These are phyloP conservation scores for Dipodascus geniculatus DNA, from an alignment of 805 yeast species.

Conservation along the genomic window DNA sequence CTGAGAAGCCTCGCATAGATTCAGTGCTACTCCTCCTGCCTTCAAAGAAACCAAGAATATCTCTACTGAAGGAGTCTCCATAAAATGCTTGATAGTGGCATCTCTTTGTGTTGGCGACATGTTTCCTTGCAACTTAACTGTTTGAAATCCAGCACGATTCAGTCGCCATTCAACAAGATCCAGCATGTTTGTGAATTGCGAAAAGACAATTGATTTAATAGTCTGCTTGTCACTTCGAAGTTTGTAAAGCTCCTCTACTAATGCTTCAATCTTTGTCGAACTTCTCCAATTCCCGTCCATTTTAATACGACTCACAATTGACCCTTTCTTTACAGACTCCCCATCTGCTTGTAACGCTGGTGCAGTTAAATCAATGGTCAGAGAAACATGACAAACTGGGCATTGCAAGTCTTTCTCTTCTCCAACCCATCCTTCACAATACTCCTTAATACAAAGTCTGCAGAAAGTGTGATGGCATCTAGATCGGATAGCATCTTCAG, in stretches of 20 bases:
- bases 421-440: slow-evolving; percentile 65
- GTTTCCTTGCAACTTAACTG: slow-evolving; percentile 89
- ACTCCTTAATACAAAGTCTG: slow-evolving; percentile 83
- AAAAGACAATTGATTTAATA: slow-evolving; percentile 89
- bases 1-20: slow-evolving; percentile 93
- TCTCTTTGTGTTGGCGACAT: slow-evolving; percentile 97
- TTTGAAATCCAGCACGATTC: slow-evolving; percentile 87
- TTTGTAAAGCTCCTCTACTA: slow-evolving; percentile 84
- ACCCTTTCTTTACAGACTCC: slow-evolving; percentile 39
- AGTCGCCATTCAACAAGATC: slow-evolving; percentile 94
- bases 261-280: slow-evolving; percentile 92
- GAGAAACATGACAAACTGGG: slow-evolving; percentile 92
- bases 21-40: slow-evolving; percentile 98
- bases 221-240: slow-evolving; percentile 79
- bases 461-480: slow-evolving; percentile 92
- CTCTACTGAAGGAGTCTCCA: slow-evolving; percentile 87
- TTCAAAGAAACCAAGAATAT: slow-evolving; percentile 88
- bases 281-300: slow-evolving; percentile 82
- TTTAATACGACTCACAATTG: slow-evolving; percentile 78
- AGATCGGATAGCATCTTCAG: slow-evolving; percentile 93
- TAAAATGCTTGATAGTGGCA: slow-evolving; percentile 77
- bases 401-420: slow-evolving; percentile 52
- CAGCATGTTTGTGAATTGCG: slow-evolving; percentile 94
- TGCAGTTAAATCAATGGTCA: slow-evolving; percentile 80
- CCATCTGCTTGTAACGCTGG: slow-evolving; percentile 69